Evolutionary conservation across 1,284 basidiomycete genomes (phyloP), one percentile per base, ranked within the genome.

Genomic region (Papiliotrema terrestris): DNA sequence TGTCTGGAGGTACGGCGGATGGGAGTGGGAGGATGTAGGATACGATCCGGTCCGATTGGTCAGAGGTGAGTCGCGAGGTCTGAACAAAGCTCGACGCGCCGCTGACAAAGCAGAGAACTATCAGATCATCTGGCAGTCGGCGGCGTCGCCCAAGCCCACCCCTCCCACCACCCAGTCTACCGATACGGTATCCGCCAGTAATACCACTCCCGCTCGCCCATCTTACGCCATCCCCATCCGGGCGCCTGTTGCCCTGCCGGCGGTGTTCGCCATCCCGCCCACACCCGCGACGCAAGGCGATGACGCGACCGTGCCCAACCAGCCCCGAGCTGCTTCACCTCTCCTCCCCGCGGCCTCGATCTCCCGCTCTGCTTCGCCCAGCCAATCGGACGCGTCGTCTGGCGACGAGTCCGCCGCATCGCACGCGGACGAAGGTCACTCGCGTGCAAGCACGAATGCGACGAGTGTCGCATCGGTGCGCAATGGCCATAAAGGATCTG

Each of bases 11-110:
- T 73, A 70, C 62, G 75, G 75, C 1, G 69, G 66, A 2, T 76
- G 74, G 74, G 67, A 71, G 17, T 77, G 69, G 67, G 72, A 73
- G 43, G 74, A 76, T 47, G 49, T 64, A 22, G 73, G 65, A 36
- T 75, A 71, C 63, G 75, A 77, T 49, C 68, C 68, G 13, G 50
- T 63, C 52, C 68, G 66, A 52, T 47, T 64, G 3, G 49, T 59
- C 38, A 63, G 59, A 52, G 69, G 73, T 73, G 59, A 68, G 71
- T 36, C 25, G 26, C 3, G 29, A 22, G 39, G n/a, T 14, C 54
- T 19, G 22, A 39, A 13, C 42, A 19, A 20, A 20, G 14, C 36
- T 20, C 19, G 17, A 49, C 11, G 20, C 19, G 43, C 37, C 17
- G 43, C 45, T 42, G 13, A 51, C 8, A 25, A 32, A 32, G 17